A percentile compares a stretch with the other conserved stretches of the same genome.
phyloP scores from a whole-genome alignment of 2,329 filamentous ascomycete genomes.

The Talaromyces marneffei region DNA sequence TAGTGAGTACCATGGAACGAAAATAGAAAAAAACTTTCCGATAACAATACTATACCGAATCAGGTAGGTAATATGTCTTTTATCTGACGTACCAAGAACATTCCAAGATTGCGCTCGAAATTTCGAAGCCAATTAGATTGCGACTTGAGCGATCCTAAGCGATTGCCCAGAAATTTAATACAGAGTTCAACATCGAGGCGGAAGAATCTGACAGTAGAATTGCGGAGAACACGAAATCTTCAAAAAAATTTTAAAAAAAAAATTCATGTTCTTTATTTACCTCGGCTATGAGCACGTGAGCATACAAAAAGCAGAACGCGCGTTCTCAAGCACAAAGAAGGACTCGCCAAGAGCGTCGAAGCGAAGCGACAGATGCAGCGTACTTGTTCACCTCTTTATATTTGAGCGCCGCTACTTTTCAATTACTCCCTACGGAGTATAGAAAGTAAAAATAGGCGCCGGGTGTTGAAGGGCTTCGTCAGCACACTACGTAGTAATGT shows the following conservation, averaged over 20 bases:
- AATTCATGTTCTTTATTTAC: not conserved
- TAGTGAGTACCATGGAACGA: not conserved
- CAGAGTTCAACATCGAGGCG: not conserved
- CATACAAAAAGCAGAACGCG: not conserved
- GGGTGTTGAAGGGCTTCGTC: too few relatives aligned
- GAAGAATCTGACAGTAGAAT: not conserved
- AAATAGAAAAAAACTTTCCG: too few relatives aligned
- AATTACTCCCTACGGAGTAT: too few relatives aligned
- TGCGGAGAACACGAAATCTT: too few relatives aligned
- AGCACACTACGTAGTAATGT: too few relatives aligned
- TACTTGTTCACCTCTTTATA: not conserved
- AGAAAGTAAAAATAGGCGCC: too few relatives aligned
- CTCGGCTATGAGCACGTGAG: not conserved
- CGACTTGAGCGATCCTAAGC: not conserved
- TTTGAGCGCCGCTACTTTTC: not conserved
- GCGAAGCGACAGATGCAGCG: not conserved
- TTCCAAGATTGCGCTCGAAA: not conserved
- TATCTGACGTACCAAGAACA: not conserved
- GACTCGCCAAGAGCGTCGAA: not conserved
- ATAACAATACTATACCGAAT: not conserved
- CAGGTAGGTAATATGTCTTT: not conserved
- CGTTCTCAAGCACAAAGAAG: not conserved
- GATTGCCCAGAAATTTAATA: not conserved
- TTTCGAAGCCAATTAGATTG: not conserved
- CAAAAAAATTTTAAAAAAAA: too few relatives aligned